phyloP scores from a whole-genome alignment of 2,329 filamentous ascomycete genomes.

The Helicocarpus griseus region DNA sequence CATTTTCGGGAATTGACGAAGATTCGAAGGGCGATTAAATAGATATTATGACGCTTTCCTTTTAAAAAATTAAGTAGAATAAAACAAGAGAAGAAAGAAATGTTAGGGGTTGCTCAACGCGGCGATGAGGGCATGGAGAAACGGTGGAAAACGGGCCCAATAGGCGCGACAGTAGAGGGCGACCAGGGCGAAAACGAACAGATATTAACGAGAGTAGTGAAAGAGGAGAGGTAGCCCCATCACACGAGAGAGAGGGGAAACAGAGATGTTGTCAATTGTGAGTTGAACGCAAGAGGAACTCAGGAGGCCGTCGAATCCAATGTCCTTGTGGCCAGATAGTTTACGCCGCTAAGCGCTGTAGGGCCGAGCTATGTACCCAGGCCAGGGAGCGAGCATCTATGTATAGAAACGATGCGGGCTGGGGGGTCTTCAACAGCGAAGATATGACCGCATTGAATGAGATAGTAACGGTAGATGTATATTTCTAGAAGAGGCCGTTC shows the following conservation, averaged over 20 bases:
- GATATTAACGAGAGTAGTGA: conserved; percentile 28
- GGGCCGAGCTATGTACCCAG: not conserved
- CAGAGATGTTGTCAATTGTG: conserved; percentile 19
- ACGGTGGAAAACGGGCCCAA: not conserved
- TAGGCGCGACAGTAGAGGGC: not conserved
- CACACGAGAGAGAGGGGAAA: conserved; percentile 17
- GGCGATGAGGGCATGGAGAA: not conserved
- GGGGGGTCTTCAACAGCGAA: not conserved
- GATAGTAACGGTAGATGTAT: too few relatives aligned
- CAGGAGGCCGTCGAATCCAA: not conserved
- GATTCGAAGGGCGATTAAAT: conserved; percentile 8
- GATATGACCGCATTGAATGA: not conserved
- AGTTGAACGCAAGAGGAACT: conserved; percentile 11
- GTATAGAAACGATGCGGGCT: too few relatives aligned
- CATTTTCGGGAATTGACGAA: conserved; percentile 8
- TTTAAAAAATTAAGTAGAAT: not conserved
- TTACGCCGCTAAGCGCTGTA: not conserved
- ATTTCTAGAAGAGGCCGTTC: not conserved
- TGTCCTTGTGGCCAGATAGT: conserved; percentile 1
- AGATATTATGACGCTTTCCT: not conserved
- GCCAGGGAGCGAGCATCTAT: too few relatives aligned
- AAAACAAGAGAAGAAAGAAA: not conserved
- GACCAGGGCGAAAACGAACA: conserved; percentile 9
- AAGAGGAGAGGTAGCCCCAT: conserved; percentile 25
- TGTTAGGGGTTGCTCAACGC: not conserved